These are phyloP conservation scores for Aureobasidium sp. DNA, from an alignment of 2,329 filamentous ascomycete species.

Conservation along the genomic window DNA sequence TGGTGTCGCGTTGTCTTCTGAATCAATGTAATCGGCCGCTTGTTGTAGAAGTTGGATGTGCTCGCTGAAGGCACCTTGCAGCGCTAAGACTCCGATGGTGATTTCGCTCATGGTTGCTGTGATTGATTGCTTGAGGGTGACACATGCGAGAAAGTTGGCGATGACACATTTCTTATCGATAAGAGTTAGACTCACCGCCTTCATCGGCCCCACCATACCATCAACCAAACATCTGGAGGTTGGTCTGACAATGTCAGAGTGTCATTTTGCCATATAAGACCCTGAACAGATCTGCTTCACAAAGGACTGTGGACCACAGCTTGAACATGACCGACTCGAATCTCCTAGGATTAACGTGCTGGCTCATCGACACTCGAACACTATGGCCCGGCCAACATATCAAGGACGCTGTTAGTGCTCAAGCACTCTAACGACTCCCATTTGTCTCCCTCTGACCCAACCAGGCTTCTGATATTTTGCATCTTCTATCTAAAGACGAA, in stretches of 20 bases:
- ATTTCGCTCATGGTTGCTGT: conserved; percentile 23
- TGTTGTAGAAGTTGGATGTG: conserved; percentile 68
- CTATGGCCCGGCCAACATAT: conserved; percentile 41
- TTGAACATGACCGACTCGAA: background rate
- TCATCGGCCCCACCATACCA: background rate
- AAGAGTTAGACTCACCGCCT: background rate
- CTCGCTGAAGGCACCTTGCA: conserved; percentile 90
- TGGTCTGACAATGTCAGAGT: background rate
- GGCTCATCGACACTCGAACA: conserved; percentile 41
- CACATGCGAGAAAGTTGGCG: background rate
- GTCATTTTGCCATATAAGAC: background rate
- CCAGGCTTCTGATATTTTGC: conserved; percentile 35
- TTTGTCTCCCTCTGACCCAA: background rate
- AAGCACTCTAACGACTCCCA: background rate
- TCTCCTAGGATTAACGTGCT: conserved; percentile 30
- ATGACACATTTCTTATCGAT: background rate
- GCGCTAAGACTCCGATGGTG: conserved; percentile 59
- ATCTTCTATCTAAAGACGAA: conserved; percentile 43
- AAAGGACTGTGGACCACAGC: background rate
- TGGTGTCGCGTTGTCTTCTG: conserved; percentile 13
- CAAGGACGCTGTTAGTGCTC: conserved; percentile 26
- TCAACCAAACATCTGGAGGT: background rate
- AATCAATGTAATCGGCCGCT: conserved; percentile 49
- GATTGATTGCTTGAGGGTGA: background rate
- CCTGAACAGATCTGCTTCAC: background rate